Base-by-base conservation (phyloP, 768 basidiomycete genomes). In the Suillus weaverae region DNA sequence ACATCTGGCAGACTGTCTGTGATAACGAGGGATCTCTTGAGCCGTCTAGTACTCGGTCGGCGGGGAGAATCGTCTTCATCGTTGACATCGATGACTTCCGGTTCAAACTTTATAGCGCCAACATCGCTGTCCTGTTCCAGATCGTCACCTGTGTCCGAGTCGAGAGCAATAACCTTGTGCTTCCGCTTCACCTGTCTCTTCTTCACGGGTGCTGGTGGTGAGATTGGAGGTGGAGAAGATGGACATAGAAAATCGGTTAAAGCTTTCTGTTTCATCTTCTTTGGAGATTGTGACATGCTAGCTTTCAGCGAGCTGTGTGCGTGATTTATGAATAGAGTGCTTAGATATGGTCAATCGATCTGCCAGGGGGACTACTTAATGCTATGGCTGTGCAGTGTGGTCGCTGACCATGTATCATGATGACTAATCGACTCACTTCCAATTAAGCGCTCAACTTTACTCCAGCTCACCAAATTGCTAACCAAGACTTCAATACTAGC, bases 51-150 rank as follows among this genome's bases (percentile, higher is more conserved):
- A 41, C 38, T 66, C 36, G 72, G 72, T 50, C 70, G 70, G 61
- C 68, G 72, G 39, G 75, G 72, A 14, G 71, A 68, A 33, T 67
- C 66, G 36, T 72, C 72, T 61, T 72, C 69, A 32, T 73, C 74
- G 62, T 69, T 71, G 55, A 66, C 54, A n/a, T 68, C 68, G 4
- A 62, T 10, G 36, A 46, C 55, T 33, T 76, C 66, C 20, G 81
- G 76, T 64, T 83, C 83, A 59, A 90, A 84, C 51, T 70, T 81
- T 57, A 89, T 86, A 33, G 77, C 81, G 18, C 78, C 81, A 46
- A 87, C 80, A 64, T 83, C 82, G 60, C 84, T 81, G 59, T 81
- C 81, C 38, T 74, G 68, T 55, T 72, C 74, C 8, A 70, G 66
- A 9, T 63, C 70, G 6, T 70, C 72, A 35, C 71, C 66, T 41